Evolutionary conservation across 2,329 filamentous ascomycete genomes (phyloP).

Genomic region (Nemania abortiva): DNA sequence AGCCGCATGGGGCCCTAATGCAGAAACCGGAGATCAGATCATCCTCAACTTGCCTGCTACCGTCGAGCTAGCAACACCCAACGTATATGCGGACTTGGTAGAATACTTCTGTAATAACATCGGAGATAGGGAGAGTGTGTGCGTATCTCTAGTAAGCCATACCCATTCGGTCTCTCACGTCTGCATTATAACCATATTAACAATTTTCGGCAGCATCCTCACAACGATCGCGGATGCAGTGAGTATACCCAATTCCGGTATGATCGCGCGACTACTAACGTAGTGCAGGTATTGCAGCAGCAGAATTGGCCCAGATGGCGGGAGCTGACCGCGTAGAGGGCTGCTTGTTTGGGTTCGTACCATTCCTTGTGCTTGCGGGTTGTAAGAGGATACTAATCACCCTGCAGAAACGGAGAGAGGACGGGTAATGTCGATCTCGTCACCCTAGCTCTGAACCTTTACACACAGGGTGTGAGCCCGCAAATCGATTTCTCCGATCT

Average conservation of each 20-base stretch:
- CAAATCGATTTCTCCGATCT: constrained; percentile 93
- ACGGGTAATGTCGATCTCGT: constrained; percentile 97
- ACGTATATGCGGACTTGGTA: constrained; percentile 95
- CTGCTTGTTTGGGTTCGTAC: constrained; percentile 75
- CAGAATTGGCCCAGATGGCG: constrained; percentile 95
- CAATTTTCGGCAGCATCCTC: constrained; percentile 74
- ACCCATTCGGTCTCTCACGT: background rate
- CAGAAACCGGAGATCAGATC: constrained; percentile 59
- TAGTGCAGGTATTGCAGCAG: constrained; percentile 77
- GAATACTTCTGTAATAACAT: constrained; percentile 95
- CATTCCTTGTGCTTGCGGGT: background rate
- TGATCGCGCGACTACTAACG: background rate
- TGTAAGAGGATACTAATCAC: background rate
- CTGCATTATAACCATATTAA: constrained; percentile 1
- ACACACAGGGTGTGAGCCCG: constrained; percentile 74
- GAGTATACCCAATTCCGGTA: background rate
- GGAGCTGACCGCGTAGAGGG: constrained; percentile 95
- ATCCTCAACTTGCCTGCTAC: constrained; percentile 98
- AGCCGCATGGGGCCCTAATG: constrained; percentile 74
- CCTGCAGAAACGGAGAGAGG: constrained; percentile 82
- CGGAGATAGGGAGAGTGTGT: constrained; percentile 85
- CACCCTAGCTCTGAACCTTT: constrained; percentile 82
- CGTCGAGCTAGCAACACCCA: constrained; percentile 93
- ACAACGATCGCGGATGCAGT: constrained; percentile 88
- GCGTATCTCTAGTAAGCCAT: constrained; percentile 69